Conservation (phyloP, 2,329 filamentous ascomycete species). For the Pyrenochaeta sp. region DNA sequence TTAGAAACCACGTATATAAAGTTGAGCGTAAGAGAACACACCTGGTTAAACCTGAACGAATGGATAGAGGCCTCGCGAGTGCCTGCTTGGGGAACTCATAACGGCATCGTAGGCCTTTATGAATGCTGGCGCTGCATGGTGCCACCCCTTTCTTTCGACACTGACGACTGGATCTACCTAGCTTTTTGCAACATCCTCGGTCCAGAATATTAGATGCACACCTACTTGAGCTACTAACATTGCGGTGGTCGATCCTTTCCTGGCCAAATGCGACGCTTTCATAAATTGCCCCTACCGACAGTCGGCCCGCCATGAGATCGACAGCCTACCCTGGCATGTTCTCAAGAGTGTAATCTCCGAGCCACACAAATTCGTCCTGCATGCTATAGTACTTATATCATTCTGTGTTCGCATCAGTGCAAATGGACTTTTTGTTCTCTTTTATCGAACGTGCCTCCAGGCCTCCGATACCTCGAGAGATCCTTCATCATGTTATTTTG, state of each 20-base stretch:
- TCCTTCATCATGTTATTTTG: not conserved
- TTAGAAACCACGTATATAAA: constrained; percentile 13
- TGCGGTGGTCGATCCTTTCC: constrained; percentile 19
- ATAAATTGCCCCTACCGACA: not conserved
- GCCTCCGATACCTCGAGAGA: not conserved
- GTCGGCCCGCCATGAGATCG: not conserved
- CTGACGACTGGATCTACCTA: not conserved
- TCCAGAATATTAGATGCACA: constrained; percentile 4
- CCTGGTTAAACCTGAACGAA: constrained; percentile 9
- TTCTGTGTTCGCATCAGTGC: not conserved
- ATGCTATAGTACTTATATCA: not conserved
- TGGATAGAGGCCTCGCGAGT: constrained; percentile 20
- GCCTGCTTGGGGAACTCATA: constrained; percentile 17
- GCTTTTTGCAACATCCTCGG: not conserved
- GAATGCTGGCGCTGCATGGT: not conserved
- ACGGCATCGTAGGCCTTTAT: constrained; percentile 15
- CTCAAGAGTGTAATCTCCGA: not conserved
- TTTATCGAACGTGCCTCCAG: not conserved
- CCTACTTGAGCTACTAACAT: constrained; percentile 6
- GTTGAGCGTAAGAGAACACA: not conserved
- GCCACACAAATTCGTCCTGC: not conserved
- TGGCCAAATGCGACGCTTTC: constrained; percentile 12
- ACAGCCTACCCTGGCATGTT: not conserved
- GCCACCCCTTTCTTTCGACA: constrained; percentile 7
- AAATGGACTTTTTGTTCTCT: not conserved